Percentiles rank a stretch among this genome's conserved stretches.
Conservation (phyloP, 805 yeast species). For the Spathaspora girioi region DNA sequence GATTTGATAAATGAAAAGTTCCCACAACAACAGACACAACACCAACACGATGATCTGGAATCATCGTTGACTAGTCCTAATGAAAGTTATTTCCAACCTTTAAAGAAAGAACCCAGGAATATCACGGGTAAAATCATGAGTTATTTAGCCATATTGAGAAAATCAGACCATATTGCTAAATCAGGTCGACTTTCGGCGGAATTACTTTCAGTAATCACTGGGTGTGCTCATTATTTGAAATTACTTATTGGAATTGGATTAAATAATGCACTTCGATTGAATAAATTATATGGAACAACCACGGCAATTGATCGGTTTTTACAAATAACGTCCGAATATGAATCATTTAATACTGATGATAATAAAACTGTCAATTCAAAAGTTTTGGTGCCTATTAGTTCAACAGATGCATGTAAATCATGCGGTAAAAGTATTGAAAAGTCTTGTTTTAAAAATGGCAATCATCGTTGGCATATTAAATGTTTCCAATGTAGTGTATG, state of each 20-base stretch:
- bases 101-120: constrained; percentile 71
- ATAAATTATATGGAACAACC: constrained; percentile 54
- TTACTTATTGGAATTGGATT: constrained; percentile 78
- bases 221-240: constrained; percentile 89
- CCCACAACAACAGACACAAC: too few species aligned
- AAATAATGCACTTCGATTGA: constrained; percentile 67
- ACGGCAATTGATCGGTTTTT: constrained; percentile 64
- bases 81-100: constrained; percentile 26
- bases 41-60: constrained; percentile 6
- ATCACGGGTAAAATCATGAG: constrained; percentile 88
- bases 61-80: constrained; percentile 4
- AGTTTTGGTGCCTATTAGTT: constrained; percentile 49
- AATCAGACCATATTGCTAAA: constrained; percentile 38
- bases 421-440: constrained; percentile 83
- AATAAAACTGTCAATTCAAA: constrained; percentile 12
- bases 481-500: constrained; percentile 74
- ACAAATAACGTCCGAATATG: constrained; percentile 16
- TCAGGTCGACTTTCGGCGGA: constrained; percentile 56
- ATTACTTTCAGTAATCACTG: constrained; percentile 77
- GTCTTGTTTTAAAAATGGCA: constrained; percentile 57
- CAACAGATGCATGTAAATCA: constrained; percentile 71
- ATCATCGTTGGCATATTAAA: constrained; percentile 74
- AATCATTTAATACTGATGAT: constrained; percentile 5
- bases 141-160: constrained; percentile 78
- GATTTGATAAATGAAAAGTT: constrained; percentile 1